Conservation (phyloP, 2,329 filamentous ascomycete species). For the Phyllosticta citribraziliensis region DNA sequence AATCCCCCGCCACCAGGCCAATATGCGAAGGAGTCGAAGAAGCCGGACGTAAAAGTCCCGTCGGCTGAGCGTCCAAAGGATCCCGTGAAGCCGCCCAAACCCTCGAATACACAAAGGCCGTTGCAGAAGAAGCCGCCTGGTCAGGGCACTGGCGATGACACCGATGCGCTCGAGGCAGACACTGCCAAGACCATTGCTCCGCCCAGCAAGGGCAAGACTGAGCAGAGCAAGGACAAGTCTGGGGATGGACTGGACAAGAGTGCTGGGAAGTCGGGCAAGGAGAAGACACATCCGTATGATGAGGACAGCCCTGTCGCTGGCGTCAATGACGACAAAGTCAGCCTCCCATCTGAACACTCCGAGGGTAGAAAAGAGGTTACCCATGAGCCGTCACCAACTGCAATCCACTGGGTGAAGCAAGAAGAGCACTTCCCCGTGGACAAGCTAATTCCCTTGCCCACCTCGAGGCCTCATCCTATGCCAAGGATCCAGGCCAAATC, state of each 20-base stretch:
- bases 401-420: slow-evolving; percentile 62
- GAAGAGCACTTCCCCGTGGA: slow-evolving; percentile 71
- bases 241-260: neutral
- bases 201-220: neutral
- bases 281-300: neutral
- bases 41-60: slow-evolving; percentile 22
- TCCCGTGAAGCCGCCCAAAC: slow-evolving; percentile 5
- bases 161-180: neutral
- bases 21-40: slow-evolving; percentile 24
- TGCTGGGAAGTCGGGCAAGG: neutral
- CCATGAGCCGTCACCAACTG: neutral
- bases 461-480: slow-evolving; percentile 57
- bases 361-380: slow-evolving; percentile 6
- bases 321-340: neutral
- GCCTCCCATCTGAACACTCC: neutral
- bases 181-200: neutral
- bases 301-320: neutral
- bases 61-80: slow-evolving; percentile 18
- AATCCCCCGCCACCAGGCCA: slow-evolving; percentile 10
- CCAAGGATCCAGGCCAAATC: slow-evolving; percentile 65
- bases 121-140: slow-evolving; percentile 6
- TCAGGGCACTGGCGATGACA: neutral
- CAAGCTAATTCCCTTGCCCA: slow-evolving; percentile 67
- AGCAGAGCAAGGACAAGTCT: neutral
- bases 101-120: slow-evolving; percentile 3